Conservation (phyloP, 345 rosid genomes). For the Cardamine chenopodiifolia region DNA sequence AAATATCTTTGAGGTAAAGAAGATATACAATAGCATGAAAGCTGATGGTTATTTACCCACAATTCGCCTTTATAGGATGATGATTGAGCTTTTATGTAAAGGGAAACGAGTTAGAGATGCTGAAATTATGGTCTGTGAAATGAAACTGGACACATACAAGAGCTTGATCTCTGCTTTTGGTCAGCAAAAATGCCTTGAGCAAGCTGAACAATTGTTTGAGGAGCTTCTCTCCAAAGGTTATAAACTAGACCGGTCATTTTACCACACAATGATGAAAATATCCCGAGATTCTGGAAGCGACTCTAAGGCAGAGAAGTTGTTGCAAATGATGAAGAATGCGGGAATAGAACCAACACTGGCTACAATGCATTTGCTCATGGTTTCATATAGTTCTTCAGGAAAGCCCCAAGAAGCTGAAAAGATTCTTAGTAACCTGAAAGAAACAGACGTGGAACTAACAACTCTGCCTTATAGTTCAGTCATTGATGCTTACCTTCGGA, state of each 20-base stretch:
- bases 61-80: constrained; percentile 87
- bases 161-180: constrained; percentile 92
- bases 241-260: constrained; percentile 88
- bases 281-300: constrained; percentile 71
- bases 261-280: constrained; percentile 91
- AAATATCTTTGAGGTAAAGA: constrained; percentile 85
- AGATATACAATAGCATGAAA: constrained; percentile 92
- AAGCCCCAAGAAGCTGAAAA: constrained; percentile 88
- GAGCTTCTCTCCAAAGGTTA: constrained; percentile 62
- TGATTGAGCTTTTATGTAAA: constrained; percentile 73
- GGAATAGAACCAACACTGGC: constrained; percentile 82
- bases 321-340: constrained; percentile 72
- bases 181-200: constrained; percentile 64
- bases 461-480: constrained; percentile 83
- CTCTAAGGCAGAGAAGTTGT: constrained; percentile 71
- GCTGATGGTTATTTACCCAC: constrained; percentile 94
- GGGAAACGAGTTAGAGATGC: constrained; percentile 83
- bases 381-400: constrained; percentile 86
- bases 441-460: constrained; percentile 60
- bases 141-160: constrained; percentile 87
- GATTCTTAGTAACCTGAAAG: constrained; percentile 72
- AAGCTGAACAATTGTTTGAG: constrained; percentile 82
- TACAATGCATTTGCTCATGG: constrained; percentile 97
- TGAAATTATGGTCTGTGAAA: constrained; percentile 87
- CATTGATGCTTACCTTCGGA: constrained; percentile 82